Evolutionary conservation across 2,329 filamentous ascomycete genomes (phyloP), one percentile per base, ranked within the genome.

Genomic region (Aspergillus aculeatinus): DNA sequence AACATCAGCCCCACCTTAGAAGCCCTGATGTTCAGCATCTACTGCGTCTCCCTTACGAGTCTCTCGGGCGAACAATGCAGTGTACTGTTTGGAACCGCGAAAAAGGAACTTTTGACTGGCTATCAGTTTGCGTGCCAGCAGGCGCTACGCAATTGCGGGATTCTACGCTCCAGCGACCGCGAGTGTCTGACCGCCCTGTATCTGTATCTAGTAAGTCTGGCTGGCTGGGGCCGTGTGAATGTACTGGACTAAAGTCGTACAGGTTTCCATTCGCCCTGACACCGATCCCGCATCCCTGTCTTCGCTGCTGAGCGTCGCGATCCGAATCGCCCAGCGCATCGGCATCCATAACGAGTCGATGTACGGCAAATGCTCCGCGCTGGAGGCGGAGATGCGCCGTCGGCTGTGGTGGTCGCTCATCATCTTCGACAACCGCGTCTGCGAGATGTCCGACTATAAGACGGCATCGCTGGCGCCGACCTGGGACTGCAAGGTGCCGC

Each of bases 341-440:
- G 87, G 87, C 4, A 79, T 91, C n/a, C 86, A 91, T 63, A 82
- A 80, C 44, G 88, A 91, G 68, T 80, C 83, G 1, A 77, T 77
- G 1, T 79, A 84, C 66, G 71, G 63, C 66, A 75, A 70, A 67
- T 71, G 65, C 35, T 63, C 69, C 74, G 3, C 82, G 79, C 33
- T 89, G 57, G 88, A 91, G 67, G 82, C 85, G 3, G 89, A 91
- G 74, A 83, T 89, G 74, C 83, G 88, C n/a, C 83, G 89, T 53
- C 82, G 89, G 42, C 76, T 92, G 1, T 91, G 88, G 89, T 92
- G 88, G 88, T 85, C 86, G 33, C 79, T 92, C 16, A 81, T 88
- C 14, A 79, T 85, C 27, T 88, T 90, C 64, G 89, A 92, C 71
- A 81, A 83, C 61, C 86, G 89, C 23, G 83, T 90, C 42, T 83